Evolutionary conservation across 2,329 filamentous ascomycete genomes (phyloP), one percentile per base, ranked within the genome.

Genomic region (Trichoderma koningiopsis): DNA sequence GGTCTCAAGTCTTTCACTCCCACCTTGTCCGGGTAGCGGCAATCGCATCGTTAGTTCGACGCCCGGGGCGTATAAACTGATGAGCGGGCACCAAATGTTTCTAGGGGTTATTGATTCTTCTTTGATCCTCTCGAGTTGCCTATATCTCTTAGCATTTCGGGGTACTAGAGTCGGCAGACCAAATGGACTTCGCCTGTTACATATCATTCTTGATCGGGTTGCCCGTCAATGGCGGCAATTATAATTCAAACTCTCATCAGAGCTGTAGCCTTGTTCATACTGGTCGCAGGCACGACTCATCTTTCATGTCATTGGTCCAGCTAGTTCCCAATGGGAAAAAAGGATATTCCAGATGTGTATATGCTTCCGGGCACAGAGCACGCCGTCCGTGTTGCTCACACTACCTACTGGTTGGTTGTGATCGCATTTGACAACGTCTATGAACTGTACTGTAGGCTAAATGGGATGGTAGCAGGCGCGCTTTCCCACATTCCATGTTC

Each of bases 1-100:
- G 29, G 47, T 31, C 22, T 63, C 29, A 16, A 35, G 22, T 53
- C 31, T 55, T 63, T 49, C n/a, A 43, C 40, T 43, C 37, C 40
- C 40, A n/a, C 35, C 40, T 37, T 27, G 63, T 35, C 57, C 53
- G 63, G 63, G 27, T 58, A 49, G 57, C 53, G 37, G 63, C 63
- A 66, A 22, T 37, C 37, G 49, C 24, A 22, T 2, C 29, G 33
- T 66, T 49, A 33, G n/a, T 14, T 22, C 13, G 37, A 66, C 62
- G 13, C 62, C 62, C 5, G 53, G 53, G 63, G 63, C 63, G 53
- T 37, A n/a, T 37, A 31, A 16, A 27, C 35, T 31, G 40, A n/a
- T 8, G 40, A 40, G 37, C 16, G 16, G 40, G 40, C 40, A n/a
- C 16, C 16, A 43, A n/a, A 43, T 43, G 40, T n/a, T n/a, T 43